Conservation (phyloP, 2,329 filamentous ascomycete genomes). For the Penicillium sp. region DNA sequence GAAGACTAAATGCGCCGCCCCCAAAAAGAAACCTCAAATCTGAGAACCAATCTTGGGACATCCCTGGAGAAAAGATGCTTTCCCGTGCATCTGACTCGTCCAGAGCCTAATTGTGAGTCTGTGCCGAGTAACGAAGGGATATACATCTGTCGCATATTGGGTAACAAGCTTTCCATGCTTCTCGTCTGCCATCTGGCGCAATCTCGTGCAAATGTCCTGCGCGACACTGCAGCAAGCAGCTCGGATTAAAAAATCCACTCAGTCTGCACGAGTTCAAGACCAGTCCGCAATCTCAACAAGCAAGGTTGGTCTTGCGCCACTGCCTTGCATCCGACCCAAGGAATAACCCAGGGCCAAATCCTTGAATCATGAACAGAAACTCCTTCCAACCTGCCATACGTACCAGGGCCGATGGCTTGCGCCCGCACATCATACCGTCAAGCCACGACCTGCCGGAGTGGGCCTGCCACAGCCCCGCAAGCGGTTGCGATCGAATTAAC, state of each 20-base stretch:
- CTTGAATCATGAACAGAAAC: neutral
- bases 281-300: neutral
- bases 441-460: conserved; percentile 18
- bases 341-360: neutral
- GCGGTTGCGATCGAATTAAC: conserved; percentile 9
- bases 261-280: neutral
- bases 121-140: neutral
- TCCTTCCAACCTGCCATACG: neutral
- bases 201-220: neutral
- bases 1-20: neutral
- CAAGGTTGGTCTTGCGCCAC: neutral
- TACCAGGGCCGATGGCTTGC: conserved; percentile 4
- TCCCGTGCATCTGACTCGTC: conserved; percentile 1
- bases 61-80: neutral
- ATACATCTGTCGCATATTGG: neutral
- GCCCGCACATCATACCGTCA: conserved; percentile 14
- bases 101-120: neutral
- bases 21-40: neutral
- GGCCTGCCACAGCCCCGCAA: conserved; percentile 19
- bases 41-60: neutral
- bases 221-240: neutral
- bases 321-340: neutral
- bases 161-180: too few species aligned
- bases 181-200: neutral
- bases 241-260: neutral